phyloP scores from a whole-genome alignment of 768 basidiomycete species.

The Mycena indigotica region DNA sequence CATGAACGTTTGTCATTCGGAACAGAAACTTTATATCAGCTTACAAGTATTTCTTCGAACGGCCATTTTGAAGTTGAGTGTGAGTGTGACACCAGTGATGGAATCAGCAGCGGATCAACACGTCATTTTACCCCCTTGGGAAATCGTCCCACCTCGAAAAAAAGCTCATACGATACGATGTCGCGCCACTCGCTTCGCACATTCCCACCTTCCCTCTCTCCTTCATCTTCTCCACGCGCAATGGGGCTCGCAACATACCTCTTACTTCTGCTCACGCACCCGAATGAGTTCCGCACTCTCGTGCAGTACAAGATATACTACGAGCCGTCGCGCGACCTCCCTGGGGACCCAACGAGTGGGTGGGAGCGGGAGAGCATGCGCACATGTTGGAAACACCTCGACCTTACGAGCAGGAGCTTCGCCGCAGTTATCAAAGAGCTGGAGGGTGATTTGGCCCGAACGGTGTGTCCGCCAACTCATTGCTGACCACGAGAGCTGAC shows the following conservation, averaged over 20 bases:
- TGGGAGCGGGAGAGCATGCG: slow-evolving; percentile 89
- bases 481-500: background rate
- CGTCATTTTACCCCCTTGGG: no score
- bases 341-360: slow-evolving; percentile 78
- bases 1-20: no score
- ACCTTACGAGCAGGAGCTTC: slow-evolving; percentile 88
- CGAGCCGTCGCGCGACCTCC: slow-evolving; percentile 81
- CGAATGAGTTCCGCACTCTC: slow-evolving; percentile 80
- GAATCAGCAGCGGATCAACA: no score
- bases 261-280: slow-evolving; percentile 72
- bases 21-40: no score
- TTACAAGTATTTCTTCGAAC: no score
- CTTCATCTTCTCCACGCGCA: background rate
- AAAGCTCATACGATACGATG: no score
- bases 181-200: no score
- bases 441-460: slow-evolving; percentile 91
- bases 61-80: no score
- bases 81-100: no score
- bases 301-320: slow-evolving; percentile 84
- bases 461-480: slow-evolving; percentile 55
- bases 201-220: background rate
- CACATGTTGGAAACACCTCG: slow-evolving; percentile 87
- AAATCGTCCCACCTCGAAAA: no score
- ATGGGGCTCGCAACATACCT: slow-evolving; percentile 68
- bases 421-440: slow-evolving; percentile 93